Evolutionary conservation across 2,329 filamentous ascomycete species (phyloP).

Genomic region (Colletotrichum sp.): DNA sequence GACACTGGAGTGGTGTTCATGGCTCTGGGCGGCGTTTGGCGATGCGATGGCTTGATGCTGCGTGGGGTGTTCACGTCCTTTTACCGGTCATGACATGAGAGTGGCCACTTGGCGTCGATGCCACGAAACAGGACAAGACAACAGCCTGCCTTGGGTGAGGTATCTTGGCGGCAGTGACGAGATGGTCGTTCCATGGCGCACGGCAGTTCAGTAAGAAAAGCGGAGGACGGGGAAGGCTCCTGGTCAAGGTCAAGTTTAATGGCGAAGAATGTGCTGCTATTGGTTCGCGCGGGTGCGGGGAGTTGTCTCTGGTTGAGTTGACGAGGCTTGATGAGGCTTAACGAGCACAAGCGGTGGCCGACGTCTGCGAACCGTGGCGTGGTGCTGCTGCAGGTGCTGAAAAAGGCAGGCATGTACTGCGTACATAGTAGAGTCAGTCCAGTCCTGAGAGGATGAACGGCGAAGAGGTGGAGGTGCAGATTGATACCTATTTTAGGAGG

Average conservation of each 20-base stretch:
- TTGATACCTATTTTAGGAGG: constrained; percentile 10
- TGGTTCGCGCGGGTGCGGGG: background rate
- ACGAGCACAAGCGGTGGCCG: background rate
- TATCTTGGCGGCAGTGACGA: background rate
- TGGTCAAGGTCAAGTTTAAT: background rate
- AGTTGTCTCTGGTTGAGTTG: background rate
- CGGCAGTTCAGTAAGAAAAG: background rate
- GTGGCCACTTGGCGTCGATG: background rate
- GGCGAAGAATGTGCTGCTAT: background rate
- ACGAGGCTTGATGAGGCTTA: background rate
- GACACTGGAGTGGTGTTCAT: background rate
- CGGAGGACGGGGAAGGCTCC: background rate
- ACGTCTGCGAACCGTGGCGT: background rate
- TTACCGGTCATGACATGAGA: background rate
- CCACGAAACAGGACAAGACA: background rate
- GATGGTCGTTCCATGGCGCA: background rate
- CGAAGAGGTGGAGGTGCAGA: background rate
- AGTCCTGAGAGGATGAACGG: background rate
- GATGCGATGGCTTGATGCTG: background rate
- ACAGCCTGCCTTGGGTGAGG: background rate
- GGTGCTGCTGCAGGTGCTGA: background rate
- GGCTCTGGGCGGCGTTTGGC: background rate
- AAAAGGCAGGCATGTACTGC: background rate
- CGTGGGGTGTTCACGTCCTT: background rate
- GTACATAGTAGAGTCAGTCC: background rate